Percentiles rank a stretch among this genome's conserved stretches.
Conservation (phyloP, 176 grass and related monocot species). For the Bolboschoenus planiculmis region DNA sequence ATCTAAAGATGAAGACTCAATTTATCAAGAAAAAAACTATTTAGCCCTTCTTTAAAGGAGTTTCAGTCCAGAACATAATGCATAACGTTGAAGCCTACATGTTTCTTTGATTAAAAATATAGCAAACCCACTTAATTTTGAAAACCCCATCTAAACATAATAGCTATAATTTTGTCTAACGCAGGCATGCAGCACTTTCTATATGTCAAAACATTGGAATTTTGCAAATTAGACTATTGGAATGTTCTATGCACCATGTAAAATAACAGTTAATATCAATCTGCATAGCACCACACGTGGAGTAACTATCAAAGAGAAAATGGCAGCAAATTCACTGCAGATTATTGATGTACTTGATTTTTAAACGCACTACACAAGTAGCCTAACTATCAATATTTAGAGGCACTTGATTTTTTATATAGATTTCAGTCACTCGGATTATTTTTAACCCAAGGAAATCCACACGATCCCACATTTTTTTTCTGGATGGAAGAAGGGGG, state of each 20-base stretch:
- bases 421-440: too few relatives aligned
- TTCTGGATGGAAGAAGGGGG: too few relatives aligned
- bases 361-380: neutral
- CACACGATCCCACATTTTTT: too few relatives aligned
- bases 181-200: neutral
- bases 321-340: neutral
- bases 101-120: neutral
- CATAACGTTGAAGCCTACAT: neutral
- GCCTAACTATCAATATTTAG: neutral
- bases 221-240: neutral
- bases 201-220: neutral
- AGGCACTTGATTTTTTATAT: neutral
- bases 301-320: neutral
- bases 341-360: neutral
- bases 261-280: neutral
- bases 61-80: slow-evolving; percentile 6
- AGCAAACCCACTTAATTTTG: neutral
- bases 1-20: neutral
- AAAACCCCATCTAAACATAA: neutral
- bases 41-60: neutral
- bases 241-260: neutral
- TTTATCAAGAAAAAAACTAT: neutral
- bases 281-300: neutral
- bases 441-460: too few relatives aligned
- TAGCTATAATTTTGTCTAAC: neutral